Base-by-base conservation (phyloP, 169 alveolate genomes). In the Theileria orientalis region DNA sequence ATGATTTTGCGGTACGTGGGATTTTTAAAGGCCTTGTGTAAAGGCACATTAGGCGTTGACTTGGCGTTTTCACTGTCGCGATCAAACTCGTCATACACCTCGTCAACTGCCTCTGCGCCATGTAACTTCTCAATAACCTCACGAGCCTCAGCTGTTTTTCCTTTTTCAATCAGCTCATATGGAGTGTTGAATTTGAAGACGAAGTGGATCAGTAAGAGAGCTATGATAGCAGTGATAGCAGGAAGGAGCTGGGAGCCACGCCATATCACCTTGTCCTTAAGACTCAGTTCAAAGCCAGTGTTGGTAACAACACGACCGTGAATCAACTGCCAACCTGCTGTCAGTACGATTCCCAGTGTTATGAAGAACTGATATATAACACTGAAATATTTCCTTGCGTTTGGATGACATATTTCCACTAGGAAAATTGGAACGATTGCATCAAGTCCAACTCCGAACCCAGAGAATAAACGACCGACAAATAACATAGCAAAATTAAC, bases 391-490 rank as follows among this genome's bases (percentile, higher is more conserved):
- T 95, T 95, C 3, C 95, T 83, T n/a, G 68, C 61, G 30, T 78
- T 84, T 21, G 69, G 75, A 0, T 94, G 94, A n/a, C 93, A 84
- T 61, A 92, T 83, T 69, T 92, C 96, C 0, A 94, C 78, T 14
- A 92, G 60, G 75, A 76, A 92, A 84, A 91, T 74, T 3, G 96
- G 96, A 9, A 85, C 90, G 40, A 91, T 49, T 0, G 86, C 94
- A 1, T 95, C 85, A 41, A 91, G 30, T 0, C 96, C 96, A 44
- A 92, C 86, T 16, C 91, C 94, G 42, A 90, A 62, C 2, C 96
- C 96, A 11, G 85, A 83, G n/a, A 87, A 64, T 7, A 92, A 40
- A 11, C 96, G 85, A 6, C 94, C 93, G 25, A 86, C 27, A 49
- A 92, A 68, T 1, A 92, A 69, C n/a, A 90, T 73, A 51, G 84